A percentile compares a stretch with the other conserved stretches of the same genome.
Evolutionary conservation across 73 alveolate genomes (phyloP).

Genomic region (Paramecium tetraurelia): DNA sequence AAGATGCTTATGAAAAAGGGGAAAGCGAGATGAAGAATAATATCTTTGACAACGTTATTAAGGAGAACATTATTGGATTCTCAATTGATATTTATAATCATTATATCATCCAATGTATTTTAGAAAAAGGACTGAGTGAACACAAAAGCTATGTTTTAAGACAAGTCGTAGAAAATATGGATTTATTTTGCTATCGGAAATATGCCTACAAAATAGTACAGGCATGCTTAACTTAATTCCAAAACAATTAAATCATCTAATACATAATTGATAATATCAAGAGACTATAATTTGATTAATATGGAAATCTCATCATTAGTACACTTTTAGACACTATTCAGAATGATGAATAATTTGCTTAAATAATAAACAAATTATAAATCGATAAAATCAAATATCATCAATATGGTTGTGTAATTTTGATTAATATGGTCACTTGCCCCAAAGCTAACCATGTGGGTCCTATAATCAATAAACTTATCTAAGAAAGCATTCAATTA

Average conservation of each 20-base stretch:
- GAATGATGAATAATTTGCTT: not conserved
- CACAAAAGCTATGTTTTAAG: not conserved
- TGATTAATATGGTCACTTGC: not conserved
- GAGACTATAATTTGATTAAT: not conserved
- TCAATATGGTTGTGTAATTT: constrained; percentile 1
- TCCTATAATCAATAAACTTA: not conserved
- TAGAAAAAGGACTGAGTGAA: not conserved
- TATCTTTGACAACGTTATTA: not conserved
- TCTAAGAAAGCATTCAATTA: not conserved
- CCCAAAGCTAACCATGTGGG: not conserved
- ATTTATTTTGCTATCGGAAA: not conserved
- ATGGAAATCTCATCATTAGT: not conserved
- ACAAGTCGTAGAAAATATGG: not conserved
- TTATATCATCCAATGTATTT: not conserved
- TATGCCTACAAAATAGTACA: not conserved
- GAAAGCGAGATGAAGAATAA: not conserved
- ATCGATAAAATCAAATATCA: constrained; percentile 5
- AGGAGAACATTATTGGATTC: not conserved
- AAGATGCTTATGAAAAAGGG: not conserved
- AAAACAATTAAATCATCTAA: not conserved
- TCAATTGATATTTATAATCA: not conserved
- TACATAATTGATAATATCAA: not conserved
- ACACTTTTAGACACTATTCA: not conserved
- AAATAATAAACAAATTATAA: not conserved
- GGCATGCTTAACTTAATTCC: not conserved